Conservation (phyloP, 305 asterid species). For the Solanum hybrid region DNA sequence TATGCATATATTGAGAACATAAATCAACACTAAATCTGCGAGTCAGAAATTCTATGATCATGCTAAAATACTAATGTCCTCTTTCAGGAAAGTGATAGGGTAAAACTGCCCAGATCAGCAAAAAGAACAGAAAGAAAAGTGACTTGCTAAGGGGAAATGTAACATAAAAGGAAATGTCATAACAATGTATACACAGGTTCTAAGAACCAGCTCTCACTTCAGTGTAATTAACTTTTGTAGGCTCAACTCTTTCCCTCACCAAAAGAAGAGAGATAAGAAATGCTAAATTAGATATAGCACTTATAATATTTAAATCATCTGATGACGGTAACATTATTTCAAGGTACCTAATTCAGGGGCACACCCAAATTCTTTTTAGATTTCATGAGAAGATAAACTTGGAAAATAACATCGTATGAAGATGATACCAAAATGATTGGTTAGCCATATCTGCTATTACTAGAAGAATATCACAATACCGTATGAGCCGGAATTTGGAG, state of each 20-base stretch:
- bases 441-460: background rate
- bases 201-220: background rate
- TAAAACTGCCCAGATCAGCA: background rate
- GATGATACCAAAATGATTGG: background rate
- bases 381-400: background rate
- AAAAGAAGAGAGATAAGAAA: background rate
- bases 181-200: background rate
- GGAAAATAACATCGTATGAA: background rate
- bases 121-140: background rate
- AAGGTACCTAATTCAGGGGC: background rate
- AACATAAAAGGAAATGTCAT: background rate
- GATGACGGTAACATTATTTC: background rate
- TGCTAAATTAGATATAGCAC: background rate
- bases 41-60: background rate
- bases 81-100: background rate
- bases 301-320: background rate
- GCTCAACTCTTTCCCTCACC: background rate
- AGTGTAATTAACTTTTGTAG: background rate
- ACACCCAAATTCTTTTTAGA: background rate
- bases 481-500: constrained; percentile 78
- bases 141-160: background rate
- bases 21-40: background rate
- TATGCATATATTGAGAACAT: background rate
- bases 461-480: constrained; percentile 29
- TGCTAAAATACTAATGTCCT: background rate